A percentile compares a stretch with the other conserved stretches of the same genome.
These are phyloP conservation scores for Candida freyschussii DNA, from an alignment of 1,139 yeast species.

Conservation along the genomic window DNA sequence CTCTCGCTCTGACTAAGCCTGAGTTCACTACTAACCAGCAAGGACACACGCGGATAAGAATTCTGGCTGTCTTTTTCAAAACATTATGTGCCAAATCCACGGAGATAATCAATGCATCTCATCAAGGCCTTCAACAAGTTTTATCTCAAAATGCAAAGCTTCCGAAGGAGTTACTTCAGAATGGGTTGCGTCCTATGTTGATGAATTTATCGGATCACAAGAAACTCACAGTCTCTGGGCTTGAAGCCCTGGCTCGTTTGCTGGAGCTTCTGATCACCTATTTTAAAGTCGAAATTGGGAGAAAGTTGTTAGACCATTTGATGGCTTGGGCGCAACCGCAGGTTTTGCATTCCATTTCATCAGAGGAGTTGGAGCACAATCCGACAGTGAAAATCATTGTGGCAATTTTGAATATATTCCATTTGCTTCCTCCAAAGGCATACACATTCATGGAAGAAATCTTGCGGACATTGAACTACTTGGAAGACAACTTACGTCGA, in stretches of 20 bases:
- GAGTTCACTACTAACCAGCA: conserved; percentile 67
- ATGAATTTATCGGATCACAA: conserved; percentile 94
- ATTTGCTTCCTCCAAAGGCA: conserved; percentile 87
- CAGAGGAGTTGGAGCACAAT: conserved; percentile 71
- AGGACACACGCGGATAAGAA: conserved; percentile 78
- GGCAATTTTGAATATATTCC: conserved; percentile 89
- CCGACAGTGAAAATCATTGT: conserved; percentile 81
- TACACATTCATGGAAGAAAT: conserved; percentile 87
- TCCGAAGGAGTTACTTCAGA: conserved; percentile 89
- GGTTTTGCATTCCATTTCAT: conserved; percentile 63
- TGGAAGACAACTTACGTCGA: conserved; percentile 82
- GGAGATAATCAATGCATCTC: conserved; percentile 90
- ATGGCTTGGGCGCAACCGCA: conserved; percentile 96
- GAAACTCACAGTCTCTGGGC: conserved; percentile 80
- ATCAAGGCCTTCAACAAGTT: conserved; percentile 78
- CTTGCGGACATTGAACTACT: conserved; percentile 64
- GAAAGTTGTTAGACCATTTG: conserved; percentile 85
- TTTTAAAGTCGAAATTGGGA: conserved; percentile 94
- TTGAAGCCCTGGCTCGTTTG: conserved; percentile 85
- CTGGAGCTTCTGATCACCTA: conserved; percentile 85
- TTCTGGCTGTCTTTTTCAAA: conserved; percentile 90
- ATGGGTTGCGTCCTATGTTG: conserved; percentile 90
- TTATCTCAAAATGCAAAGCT: conserved; percentile 81
- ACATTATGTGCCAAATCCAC: conserved; percentile 83
- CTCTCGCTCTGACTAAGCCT: conserved; percentile 78